A percentile compares a stretch with the other conserved stretches of the same genome.
Conservation (phyloP, 2,329 filamentous ascomycete species). For the Didymella glomerata region DNA sequence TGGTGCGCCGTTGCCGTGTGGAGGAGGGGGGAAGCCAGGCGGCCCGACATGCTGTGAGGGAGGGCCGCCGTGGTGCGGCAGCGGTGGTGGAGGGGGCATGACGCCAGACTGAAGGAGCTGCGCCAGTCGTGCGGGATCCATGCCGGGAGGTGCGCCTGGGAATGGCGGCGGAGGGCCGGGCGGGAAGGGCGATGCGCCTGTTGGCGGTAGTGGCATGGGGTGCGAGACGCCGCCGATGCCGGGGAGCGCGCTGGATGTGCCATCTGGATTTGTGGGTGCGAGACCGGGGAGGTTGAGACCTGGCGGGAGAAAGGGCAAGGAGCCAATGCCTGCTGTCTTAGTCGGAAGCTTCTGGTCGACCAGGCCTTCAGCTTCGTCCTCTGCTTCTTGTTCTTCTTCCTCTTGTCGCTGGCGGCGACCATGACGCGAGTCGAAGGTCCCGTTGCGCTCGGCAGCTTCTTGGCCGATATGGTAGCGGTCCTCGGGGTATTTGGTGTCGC, state of each 20-base stretch:
- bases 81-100: slow-evolving; percentile 49
- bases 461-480: slow-evolving; percentile 97
- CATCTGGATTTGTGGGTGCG: slow-evolving; percentile 46
- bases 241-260: slow-evolving; percentile 58
- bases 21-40: slow-evolving; percentile 39
- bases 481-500: slow-evolving; percentile 83
- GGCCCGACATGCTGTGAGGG: slow-evolving; percentile 28
- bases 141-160: slow-evolving; percentile 32
- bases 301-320: slow-evolving; percentile 67
- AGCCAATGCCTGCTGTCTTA: slow-evolving; percentile 57
- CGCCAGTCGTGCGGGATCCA: slow-evolving; percentile 44
- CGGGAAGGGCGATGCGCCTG: slow-evolving; percentile 33
- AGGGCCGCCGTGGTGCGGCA: slow-evolving; percentile 36
- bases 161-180: slow-evolving; percentile 30
- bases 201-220: slow-evolving; percentile 35
- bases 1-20: slow-evolving; percentile 26
- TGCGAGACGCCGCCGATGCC: slow-evolving; percentile 55
- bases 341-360: slow-evolving; percentile 87
- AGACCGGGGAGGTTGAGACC: slow-evolving; percentile 56
- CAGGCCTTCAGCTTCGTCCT: slow-evolving; percentile 91
- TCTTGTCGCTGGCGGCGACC: slow-evolving; percentile 82
- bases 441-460: slow-evolving; percentile 88
- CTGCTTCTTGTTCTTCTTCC: slow-evolving; percentile 90
- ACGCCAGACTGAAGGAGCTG: slow-evolving; percentile 47
- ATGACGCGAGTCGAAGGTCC: slow-evolving; percentile 88